Evolutionary conservation across 768 basidiomycete species (phyloP), one percentile per base, ranked within the genome.

Genomic region (Cyathus striatus): DNA sequence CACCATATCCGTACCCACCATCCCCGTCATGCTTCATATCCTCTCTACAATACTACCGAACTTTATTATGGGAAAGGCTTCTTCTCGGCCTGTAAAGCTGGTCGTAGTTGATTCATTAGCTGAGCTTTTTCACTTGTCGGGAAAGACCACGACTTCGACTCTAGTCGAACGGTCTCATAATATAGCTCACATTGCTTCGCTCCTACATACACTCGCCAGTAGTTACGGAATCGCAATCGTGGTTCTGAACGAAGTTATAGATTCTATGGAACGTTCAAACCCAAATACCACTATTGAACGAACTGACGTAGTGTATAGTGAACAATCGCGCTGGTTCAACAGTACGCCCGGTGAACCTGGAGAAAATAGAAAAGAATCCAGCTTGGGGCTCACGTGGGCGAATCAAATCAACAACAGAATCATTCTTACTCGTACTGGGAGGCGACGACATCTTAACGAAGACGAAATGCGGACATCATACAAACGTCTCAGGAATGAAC

Each of bases 361-460:
- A 2, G 79, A 80, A 45, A 66, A 73, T 44, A 62, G 59, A 35
- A 91, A 92, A 55, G 87, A 95, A 61, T 91, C 88, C 0, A 79
- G 77, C 27, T 67, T 98, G 2, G 94, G 94, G 2, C 79, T 96
- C 40, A 83, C 81, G 6, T 98, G 95, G 95, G 87, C 94, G 13
- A 97, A 95, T 60, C 86, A 90, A 54, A 72, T 98, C 44, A 94
- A 95, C 51, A 75, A 73, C 3, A 78, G 95, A 18, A 75, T 97
- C 36, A 83, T 95, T 73, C 74, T 96, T 40, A 78, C 75, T 34
- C 77, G 90, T 23, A 93, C 92, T 0, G 77, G 76, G 7, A 70
- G 90, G 46, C 72, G 84, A 44, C 72, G 79, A 36, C 70, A 80
- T 45, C 56, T 86, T 21, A 62, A 69, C 42, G 68, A 68, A 14